Evolutionary conservation across 148 eudicot species (phyloP), one percentile per base, ranked within the genome.

Genomic region (Rhododendron ovatum): DNA sequence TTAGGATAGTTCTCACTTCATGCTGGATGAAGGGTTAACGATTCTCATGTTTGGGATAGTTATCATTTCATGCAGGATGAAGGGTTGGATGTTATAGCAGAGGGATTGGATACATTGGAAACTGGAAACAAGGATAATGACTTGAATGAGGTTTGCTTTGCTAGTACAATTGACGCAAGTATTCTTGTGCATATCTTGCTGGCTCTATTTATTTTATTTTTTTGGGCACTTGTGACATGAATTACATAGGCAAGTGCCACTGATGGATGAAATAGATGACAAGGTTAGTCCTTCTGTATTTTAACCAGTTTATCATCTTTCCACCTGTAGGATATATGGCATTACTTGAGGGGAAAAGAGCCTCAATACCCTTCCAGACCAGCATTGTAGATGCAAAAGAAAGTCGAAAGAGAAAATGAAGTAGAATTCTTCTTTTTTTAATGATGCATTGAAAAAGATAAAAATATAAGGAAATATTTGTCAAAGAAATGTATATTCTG

Each of bases 71-170:
- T 83, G 82, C 90, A 94, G 95, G 96, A 94, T 86, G 86, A 94
- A 91, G 95, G 95, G 37, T 82, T 93, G 84, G 94, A 91, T 87
- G 87, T 86, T 43, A 94, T 94, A 75, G 88, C 92, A 74, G 95
- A 94, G 85, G 94, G 95, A 55, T 82, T 93, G 85, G 92, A 90
- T 85, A 93, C 94, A 4, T 75, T 94, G 87, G 93, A 93, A 90
- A 91, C 71, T 94, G 87, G 93, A 93, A 90, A 91, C 71, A 90
- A 92, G 95, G 91, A 93, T 51, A 83, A 75, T 48, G 94, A 91
- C 83, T 83, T 94, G 87, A 91, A 93, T 81, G 95, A 94, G 95
- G 95, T 93, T 78, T 88, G 84, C 43, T 65, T 84, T 18, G 41
- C 10, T 1, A 35, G 24, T 22, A 67, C 7, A 20, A 10, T 18